Evolutionary conservation across 306 rosid species (phyloP), one percentile per base, ranked within the genome.

Genomic region (Cucurbita moschata): DNA sequence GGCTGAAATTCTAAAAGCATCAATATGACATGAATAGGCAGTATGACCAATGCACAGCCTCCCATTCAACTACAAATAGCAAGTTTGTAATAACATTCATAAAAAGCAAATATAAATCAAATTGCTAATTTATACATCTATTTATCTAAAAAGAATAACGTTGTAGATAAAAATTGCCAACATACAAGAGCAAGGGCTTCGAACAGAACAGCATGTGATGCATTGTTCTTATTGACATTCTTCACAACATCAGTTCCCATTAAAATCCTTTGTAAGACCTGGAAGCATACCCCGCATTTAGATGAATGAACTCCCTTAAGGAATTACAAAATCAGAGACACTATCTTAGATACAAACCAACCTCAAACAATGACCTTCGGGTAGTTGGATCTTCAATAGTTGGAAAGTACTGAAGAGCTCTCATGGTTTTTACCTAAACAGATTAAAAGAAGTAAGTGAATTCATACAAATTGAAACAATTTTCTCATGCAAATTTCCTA

Each of bases 241-340:
- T 95, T 95, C 77, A 95, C 99, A 82, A 95, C 99, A 88, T 95
- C 99, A 8, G 97, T 95, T 59, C 99, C 99, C 99, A 95, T 95
- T 85, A 95, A 74, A 84, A 95, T 88, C 86, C 97, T 84, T 87
- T 95, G 99, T 77, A 95, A 84, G 80, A 95, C 99, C 97, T 91
- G 99, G 84, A 86, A 84, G 54, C 65, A 66, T 10, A 58, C 73
- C 72, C 73, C 78, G 76, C 77, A 76, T 69, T 71, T 87, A 67
- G 63, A 68, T 54, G 72, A 72, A 73, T 43, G 56, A 65, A 80
- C 78, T 30, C 65, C 7, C 19, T 56, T 26, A 72, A 55, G 23
- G 73, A 8, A 56, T 37, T 49, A 79, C 39, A 50, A 26, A 35
- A 67, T 61, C 18, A 55, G 73, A 42, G 38, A 73, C 37, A 55